A percentile compares a stretch with the other conserved stretches of the same genome.
Conservation (phyloP, 2,329 filamentous ascomycete genomes). For the Bretziella fagacearum region DNA sequence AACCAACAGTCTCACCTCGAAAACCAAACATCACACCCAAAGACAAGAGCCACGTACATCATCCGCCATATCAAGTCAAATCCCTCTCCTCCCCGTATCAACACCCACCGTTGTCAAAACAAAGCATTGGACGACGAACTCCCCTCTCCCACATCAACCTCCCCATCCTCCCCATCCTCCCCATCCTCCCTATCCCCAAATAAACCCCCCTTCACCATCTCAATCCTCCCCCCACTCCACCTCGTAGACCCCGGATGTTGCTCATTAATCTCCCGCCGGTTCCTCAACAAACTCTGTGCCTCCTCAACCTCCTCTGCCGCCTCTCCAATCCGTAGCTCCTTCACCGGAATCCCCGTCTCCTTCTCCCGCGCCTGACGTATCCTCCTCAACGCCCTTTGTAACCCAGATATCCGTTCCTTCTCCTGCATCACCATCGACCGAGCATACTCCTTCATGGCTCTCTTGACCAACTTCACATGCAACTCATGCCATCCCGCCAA, state of each 20-base stretch:
- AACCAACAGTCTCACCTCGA: too few relatives aligned
- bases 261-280: too few relatives aligned
- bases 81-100: background rate
- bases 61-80: background rate
- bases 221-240: background rate
- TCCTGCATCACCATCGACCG: constrained; percentile 66
- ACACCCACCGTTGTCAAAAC: background rate
- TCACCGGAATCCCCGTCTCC: background rate
- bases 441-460: constrained; percentile 60
- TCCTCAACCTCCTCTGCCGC: background rate
- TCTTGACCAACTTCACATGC: constrained; percentile 59
- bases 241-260: too few relatives aligned
- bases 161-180: background rate
- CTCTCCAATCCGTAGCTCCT: too few relatives aligned
- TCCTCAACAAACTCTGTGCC: background rate
- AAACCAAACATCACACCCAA: too few relatives aligned
- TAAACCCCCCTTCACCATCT: background rate
- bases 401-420: constrained; percentile 58
- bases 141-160: background rate
- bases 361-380: constrained; percentile 22
- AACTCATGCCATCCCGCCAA: constrained; percentile 88
- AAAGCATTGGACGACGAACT: constrained; percentile 1
- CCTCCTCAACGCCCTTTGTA: constrained; percentile 61
- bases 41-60: too few relatives aligned
- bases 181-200: background rate